Evolutionary conservation across 2,329 filamentous ascomycete species (phyloP).

Genomic region (Alternaria postmessia): DNA sequence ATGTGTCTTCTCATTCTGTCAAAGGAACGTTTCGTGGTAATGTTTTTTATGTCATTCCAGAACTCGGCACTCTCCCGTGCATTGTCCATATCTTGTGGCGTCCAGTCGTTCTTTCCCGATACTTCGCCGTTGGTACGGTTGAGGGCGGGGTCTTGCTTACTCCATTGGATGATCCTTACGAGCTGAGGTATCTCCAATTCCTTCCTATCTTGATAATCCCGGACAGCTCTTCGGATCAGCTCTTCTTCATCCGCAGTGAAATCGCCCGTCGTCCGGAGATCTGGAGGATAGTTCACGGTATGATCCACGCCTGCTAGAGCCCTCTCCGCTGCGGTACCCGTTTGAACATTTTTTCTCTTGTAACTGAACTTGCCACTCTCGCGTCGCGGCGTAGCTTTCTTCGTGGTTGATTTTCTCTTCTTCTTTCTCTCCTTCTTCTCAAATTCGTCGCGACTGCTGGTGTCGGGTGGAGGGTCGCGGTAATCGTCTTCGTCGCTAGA

Average conservation of each 20-base stretch:
- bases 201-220: conserved; percentile 30
- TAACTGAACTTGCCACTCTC: neutral
- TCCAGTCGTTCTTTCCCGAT: conserved; percentile 3
- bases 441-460: neutral
- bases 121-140: neutral
- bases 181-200: conserved; percentile 23
- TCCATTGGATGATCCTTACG: conserved; percentile 33
- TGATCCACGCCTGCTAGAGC: conserved; percentile 17
- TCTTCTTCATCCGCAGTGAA: conserved; percentile 35
- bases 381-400: neutral
- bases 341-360: neutral
- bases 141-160: neutral
- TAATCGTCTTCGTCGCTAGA: conserved; percentile 3
- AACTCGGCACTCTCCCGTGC: conserved; percentile 30
- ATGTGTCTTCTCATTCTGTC: conserved; percentile 55
- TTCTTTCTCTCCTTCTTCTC: neutral
- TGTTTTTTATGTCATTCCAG: conserved; percentile 44
- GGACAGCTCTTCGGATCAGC: conserved; percentile 32
- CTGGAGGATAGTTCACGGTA: conserved; percentile 23
- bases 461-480: neutral
- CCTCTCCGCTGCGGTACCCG: conserved; percentile 21
- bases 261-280: conserved; percentile 24
- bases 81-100: conserved; percentile 8
- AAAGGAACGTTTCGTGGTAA: conserved; percentile 43
- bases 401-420: neutral